phyloP scores from a whole-genome alignment of 2,329 filamentous ascomycete genomes.

The Colletotrichum aenigma region DNA sequence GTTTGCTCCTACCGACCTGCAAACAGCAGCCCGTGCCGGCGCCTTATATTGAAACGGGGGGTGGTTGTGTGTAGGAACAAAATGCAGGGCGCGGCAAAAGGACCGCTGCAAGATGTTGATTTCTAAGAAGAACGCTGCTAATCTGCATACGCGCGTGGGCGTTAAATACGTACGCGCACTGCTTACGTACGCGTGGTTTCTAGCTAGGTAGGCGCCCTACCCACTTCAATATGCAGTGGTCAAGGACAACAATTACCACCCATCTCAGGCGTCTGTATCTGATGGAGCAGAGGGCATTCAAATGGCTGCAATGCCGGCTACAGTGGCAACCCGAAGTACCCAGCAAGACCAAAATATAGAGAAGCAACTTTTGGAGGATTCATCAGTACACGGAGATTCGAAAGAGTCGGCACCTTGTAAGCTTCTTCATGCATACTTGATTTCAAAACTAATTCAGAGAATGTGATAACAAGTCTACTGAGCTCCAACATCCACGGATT shows the following conservation, averaged over 20 bases:
- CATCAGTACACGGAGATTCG: background rate
- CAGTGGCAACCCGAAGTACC: accelerated
- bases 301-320: background rate
- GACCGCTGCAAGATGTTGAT: no score
- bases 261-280: background rate
- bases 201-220: no score
- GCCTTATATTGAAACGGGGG: background rate
- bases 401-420: background rate
- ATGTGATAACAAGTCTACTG: accelerated
- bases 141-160: no score
- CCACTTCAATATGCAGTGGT: no score
- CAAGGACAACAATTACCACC: accelerated
- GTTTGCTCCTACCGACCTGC: background rate
- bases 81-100: no score
- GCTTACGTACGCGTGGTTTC: no score
- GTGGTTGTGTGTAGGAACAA: no score
- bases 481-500: background rate
- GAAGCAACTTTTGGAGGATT: background rate
- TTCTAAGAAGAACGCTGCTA: no score
- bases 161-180: no score
- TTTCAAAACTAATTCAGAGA: accelerated
- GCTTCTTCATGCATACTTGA: accelerated
- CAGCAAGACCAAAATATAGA: background rate
- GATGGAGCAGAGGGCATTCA: background rate
- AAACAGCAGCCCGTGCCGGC: accelerated